A percentile compares a stretch with the other conserved stretches of the same genome.
Evolutionary conservation across 805 yeast genomes (phyloP).

Genomic region (Saccharomyces jurei): DNA sequence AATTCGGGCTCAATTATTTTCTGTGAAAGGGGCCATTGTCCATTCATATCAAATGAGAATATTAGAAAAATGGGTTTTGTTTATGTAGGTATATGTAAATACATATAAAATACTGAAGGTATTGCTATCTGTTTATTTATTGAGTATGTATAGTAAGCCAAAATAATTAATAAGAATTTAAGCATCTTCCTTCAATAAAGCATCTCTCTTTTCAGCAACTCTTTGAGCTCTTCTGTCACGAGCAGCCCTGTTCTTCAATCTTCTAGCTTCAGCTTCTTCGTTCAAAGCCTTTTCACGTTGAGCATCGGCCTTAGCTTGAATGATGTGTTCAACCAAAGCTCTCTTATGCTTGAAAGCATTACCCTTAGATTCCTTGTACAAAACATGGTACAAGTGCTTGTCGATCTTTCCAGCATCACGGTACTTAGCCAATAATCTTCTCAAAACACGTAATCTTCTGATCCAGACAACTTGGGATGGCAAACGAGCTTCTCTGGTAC

Average conservation of each 20-base stretch:
- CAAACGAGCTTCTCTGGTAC: conserved; percentile 99
- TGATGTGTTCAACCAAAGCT: conserved; percentile 98
- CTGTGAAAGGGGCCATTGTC: background rate
- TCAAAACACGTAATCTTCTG: conserved; percentile 99
- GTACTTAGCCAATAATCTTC: conserved; percentile 96
- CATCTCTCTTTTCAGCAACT: conserved; percentile 94
- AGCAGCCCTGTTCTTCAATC: conserved; percentile 96
- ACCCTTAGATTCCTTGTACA: conserved; percentile 98
- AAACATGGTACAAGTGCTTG: conserved; percentile 95
- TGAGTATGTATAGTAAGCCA: background rate
- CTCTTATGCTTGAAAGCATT: conserved; percentile 99
- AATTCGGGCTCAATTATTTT: background rate
- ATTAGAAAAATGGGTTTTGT: background rate
- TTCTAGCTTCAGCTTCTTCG: conserved; percentile 99
- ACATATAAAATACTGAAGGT: background rate
- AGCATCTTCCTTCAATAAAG: conserved; percentile 70
- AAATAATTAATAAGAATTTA: conserved; percentile 18
- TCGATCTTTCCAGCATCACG: conserved; percentile 99
- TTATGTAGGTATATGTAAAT: background rate
- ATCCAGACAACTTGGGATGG: conserved; percentile 97
- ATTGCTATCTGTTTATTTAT: background rate
- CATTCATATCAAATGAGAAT: background rate
- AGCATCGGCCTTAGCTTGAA: conserved; percentile 99
- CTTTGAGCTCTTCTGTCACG: conserved; percentile 98
- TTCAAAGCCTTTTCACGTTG: conserved; percentile 96